Percentiles rank a stretch among this genome's conserved stretches.
These are phyloP conservation scores for Diaporthe caulivora DNA, from an alignment of 2,329 filamentous ascomycete genomes.

Conservation along the genomic window DNA sequence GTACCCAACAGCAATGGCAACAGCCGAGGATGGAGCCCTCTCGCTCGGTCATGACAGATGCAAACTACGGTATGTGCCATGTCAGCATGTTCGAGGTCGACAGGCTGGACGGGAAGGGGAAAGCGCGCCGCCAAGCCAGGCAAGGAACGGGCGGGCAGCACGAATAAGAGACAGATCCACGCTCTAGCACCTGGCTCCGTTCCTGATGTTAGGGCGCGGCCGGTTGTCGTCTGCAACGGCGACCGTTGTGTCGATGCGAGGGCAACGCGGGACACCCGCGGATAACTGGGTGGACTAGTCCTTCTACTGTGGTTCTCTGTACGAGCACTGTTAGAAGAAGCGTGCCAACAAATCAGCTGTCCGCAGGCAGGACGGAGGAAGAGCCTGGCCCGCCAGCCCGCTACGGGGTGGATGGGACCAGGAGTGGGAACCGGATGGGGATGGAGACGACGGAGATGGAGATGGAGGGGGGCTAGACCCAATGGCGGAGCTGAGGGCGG, in stretches of 20 bases:
- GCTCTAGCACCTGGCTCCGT: slow-evolving; percentile 13
- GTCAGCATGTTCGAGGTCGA: background rate
- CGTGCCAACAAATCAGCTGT: too few relatives aligned
- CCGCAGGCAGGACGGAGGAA: background rate
- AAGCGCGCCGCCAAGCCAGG: slow-evolving; percentile 17
- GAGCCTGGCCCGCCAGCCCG: slow-evolving; percentile 10
- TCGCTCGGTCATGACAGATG: too few relatives aligned
- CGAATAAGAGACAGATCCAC: slow-evolving; percentile 28
- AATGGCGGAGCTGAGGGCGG: slow-evolving; percentile 21
- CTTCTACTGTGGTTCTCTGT: too few relatives aligned
- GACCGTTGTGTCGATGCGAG: background rate
- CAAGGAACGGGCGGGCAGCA: slow-evolving; percentile 29
- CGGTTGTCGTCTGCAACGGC: slow-evolving; percentile 20
- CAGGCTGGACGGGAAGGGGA: slow-evolving; percentile 2
- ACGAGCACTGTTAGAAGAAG: too few relatives aligned
- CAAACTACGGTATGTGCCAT: background rate
- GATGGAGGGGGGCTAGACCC: slow-evolving; percentile 15
- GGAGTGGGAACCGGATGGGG: background rate
- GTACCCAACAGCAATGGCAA: background rate
- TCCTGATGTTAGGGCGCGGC: slow-evolving; percentile 17
- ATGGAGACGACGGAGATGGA: slow-evolving; percentile 19
- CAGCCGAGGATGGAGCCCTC: background rate
- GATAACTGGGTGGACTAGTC: too few relatives aligned
- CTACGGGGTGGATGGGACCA: too few relatives aligned
- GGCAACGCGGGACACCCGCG: too few relatives aligned